Evolutionary conservation across 768 basidiomycete genomes (phyloP).

Genomic region (Amanita muscaria): DNA sequence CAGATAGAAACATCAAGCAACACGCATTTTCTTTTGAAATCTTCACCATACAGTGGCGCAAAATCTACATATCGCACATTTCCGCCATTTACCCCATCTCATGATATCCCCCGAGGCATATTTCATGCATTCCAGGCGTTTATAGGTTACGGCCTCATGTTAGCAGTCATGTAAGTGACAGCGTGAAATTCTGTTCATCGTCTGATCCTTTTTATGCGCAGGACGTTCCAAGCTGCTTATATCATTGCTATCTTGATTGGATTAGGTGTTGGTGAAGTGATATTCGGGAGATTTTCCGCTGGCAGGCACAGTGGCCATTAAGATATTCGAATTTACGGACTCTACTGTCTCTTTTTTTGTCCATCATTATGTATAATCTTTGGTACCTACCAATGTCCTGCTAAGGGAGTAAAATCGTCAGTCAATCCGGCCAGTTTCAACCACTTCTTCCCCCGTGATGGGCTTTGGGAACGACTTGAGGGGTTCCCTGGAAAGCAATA

Average conservation of each 20-base stretch:
- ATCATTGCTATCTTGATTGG: conserved; percentile 67
- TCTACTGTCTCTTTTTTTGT: too few relatives aligned
- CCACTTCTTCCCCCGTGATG: background rate
- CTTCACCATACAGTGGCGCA: background rate
- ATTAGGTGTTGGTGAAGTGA: conserved; percentile 62
- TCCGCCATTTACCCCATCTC: conserved; percentile 55
- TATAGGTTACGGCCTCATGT: conserved; percentile 67
- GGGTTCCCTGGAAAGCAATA: conserved; percentile 1
- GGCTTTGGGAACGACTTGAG: conserved; percentile 6
- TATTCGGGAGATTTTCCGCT: conserved; percentile 51
- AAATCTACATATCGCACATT: conserved; percentile 25
- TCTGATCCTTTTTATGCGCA: conserved; percentile 22
- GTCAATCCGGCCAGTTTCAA: background rate
- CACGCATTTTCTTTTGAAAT: background rate
- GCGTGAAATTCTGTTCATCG: background rate
- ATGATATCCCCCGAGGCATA: conserved; percentile 65
- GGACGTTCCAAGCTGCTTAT: conserved; percentile 79
- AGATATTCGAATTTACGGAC: too few relatives aligned
- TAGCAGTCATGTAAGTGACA: conserved; percentile 63
- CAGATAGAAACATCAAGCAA: too few relatives aligned
- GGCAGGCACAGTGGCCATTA: too few relatives aligned
- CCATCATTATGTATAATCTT: too few relatives aligned
- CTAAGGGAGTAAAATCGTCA: background rate
- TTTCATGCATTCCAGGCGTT: conserved; percentile 55
- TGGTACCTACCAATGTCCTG: too few relatives aligned